A percentile compares a stretch with the other conserved stretches of the same genome.
These are phyloP conservation scores for Nematocida sp. DNA, from an alignment of 371 early-diverging fungal genomes.

Conservation along the genomic window DNA sequence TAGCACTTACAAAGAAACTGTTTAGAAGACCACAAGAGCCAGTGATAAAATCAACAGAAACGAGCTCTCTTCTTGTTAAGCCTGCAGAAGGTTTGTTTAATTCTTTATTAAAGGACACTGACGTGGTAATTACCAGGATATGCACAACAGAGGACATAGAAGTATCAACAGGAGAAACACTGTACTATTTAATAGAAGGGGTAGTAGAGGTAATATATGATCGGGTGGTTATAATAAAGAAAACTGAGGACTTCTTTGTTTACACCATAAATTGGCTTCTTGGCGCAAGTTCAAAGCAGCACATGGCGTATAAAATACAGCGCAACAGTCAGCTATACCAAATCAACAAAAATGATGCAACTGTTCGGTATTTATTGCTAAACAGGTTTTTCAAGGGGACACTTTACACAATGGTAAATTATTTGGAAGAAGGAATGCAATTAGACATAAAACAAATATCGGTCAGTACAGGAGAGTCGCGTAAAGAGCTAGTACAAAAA, in stretches of 20 bases:
- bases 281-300: not conserved
- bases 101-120: conserved; percentile 8
- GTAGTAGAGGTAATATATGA: conserved; percentile 22
- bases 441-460: conserved; percentile 15
- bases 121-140: conserved; percentile 5
- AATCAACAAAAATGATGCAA: not conserved
- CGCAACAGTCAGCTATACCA: conserved; percentile 26
- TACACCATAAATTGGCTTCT: conserved; percentile 3
- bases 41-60: conserved; percentile 2
- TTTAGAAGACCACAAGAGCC: conserved; percentile 5
- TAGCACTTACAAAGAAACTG: not conserved
- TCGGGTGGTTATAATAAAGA: not conserved
- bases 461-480: not conserved
- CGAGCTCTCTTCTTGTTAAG: not conserved
- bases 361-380: conserved; percentile 1
- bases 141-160: conserved; percentile 26
- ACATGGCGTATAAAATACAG: conserved; percentile 16
- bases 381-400: conserved; percentile 39
- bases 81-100: conserved; percentile 17
- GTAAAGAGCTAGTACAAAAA: not conserved
- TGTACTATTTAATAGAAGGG: conserved; percentile 46
- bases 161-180: conserved; percentile 7
- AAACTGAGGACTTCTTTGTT: conserved; percentile 15
- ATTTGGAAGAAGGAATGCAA: conserved; percentile 11
- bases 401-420: conserved; percentile 31